Evolutionary conservation across 768 basidiomycete genomes (phyloP).

Genomic region (Exidia glandulosa): DNA sequence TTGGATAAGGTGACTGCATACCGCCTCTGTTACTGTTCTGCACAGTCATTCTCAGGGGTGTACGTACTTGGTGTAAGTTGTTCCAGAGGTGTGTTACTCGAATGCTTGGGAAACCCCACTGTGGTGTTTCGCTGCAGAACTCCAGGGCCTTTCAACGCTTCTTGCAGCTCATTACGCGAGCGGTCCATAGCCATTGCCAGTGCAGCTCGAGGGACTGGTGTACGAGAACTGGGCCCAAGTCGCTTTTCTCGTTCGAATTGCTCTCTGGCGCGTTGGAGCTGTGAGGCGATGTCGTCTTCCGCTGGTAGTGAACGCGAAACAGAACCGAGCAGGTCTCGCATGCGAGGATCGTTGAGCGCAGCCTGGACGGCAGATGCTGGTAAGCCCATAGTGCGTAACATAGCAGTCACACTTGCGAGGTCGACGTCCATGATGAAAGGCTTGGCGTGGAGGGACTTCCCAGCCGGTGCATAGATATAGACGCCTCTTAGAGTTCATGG

Average conservation of each 20-base stretch:
- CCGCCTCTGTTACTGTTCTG: neutral
- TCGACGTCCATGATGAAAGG: too few species aligned
- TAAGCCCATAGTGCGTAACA: too few species aligned
- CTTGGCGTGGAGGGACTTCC: too few species aligned
- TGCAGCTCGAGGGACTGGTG: neutral
- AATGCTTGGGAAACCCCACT: neutral
- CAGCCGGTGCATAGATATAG: too few species aligned
- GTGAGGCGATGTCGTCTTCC: neutral
- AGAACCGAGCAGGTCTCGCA: too few species aligned
- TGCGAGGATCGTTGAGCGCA: too few species aligned
- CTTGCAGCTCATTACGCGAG: neutral
- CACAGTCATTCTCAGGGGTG: neutral
- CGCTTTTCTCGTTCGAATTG: neutral
- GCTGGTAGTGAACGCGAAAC: neutral
- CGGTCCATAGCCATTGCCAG: neutral
- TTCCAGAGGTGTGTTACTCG: neutral
- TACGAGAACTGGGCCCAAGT: neutral
- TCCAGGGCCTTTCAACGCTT: neutral
- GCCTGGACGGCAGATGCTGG: too few species aligned
- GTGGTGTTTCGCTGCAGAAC: neutral
- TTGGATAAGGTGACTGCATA: neutral
- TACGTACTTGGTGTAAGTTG: neutral
- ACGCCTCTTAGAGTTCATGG: too few species aligned
- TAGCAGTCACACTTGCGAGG: too few species aligned
- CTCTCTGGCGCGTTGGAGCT: neutral